phyloP scores from a whole-genome alignment of 179 eudicot species.

The Spinacia oleracea region DNA sequence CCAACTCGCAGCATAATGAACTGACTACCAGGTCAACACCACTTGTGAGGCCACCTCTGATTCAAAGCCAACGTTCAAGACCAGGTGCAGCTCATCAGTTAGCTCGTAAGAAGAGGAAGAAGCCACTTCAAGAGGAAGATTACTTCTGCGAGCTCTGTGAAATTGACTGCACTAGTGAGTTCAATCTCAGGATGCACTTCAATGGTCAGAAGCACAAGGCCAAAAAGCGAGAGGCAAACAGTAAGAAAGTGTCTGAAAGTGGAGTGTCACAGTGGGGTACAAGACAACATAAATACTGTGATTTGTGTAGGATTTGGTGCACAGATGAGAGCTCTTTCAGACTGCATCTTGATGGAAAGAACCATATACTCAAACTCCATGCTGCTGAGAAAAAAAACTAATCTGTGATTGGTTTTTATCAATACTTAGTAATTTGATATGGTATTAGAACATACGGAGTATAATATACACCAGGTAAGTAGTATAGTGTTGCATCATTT shows the following conservation, averaged over 20 bases:
- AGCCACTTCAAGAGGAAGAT: background rate
- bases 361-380: slow-evolving; percentile 27
- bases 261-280: background rate
- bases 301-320: slow-evolving; percentile 42
- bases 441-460: background rate
- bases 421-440: background rate
- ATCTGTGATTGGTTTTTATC: background rate
- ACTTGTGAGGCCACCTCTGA: background rate
- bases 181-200: slow-evolving; percentile 7
- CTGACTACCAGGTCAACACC: background rate
- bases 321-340: slow-evolving; percentile 31
- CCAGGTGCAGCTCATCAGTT: background rate
- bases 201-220: slow-evolving; percentile 10
- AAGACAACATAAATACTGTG: slow-evolving; percentile 22
- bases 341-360: slow-evolving; percentile 44
- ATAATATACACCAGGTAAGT: background rate
- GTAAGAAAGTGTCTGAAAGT: background rate
- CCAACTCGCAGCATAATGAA: background rate
- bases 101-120: background rate
- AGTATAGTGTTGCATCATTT: background rate
- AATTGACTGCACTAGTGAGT: background rate
- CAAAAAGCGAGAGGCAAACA: background rate
- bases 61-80: background rate
- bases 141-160: background rate
- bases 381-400: slow-evolving; percentile 4